Evolutionary conservation across 2,329 filamentous ascomycete species (phyloP).

Genomic region (Ophiocordyceps australis): DNA sequence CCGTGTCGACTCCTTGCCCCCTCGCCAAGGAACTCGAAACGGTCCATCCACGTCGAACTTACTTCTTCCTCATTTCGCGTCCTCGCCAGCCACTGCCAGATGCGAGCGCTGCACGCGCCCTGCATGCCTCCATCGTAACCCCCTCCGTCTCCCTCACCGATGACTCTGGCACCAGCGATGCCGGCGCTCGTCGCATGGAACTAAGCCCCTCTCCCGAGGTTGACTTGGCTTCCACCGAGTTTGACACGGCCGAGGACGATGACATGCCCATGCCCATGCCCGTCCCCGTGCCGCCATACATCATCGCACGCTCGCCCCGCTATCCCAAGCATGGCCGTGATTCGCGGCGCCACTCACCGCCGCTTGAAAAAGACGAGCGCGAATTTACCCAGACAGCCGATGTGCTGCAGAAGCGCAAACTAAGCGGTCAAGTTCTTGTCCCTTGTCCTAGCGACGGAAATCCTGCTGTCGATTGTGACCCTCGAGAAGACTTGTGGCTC

Average conservation of each 20-base stretch:
- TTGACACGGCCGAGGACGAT: conserved; percentile 56
- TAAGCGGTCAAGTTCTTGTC: conserved; percentile 21
- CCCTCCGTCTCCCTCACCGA: conserved; percentile 56
- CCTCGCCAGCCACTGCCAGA: conserved; percentile 64
- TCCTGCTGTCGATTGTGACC: conserved; percentile 13
- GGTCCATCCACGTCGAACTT: conserved; percentile 83
- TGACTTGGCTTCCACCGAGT: conserved; percentile 72
- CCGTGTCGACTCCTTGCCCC: conserved; percentile 61
- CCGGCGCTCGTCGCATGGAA: conserved; percentile 48
- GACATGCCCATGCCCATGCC: conserved; percentile 37
- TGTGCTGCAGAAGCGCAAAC: conserved; percentile 52
- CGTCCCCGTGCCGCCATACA: conserved; percentile 48
- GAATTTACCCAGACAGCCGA: conserved; percentile 95
- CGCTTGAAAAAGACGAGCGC: conserved; percentile 83
- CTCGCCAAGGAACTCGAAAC: conserved; percentile 84
- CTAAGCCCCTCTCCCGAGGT: conserved; percentile 86
- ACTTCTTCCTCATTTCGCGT: conserved; percentile 88
- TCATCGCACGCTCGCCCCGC: conserved; percentile 23
- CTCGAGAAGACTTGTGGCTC: conserved; percentile 33
- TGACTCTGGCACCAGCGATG: conserved; percentile 45
- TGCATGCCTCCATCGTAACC: conserved; percentile 44
- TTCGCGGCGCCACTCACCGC: conserved; percentile 60
- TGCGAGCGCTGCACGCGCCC: conserved; percentile 11
- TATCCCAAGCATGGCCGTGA: conserved; percentile 18
- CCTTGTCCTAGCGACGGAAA: conserved; percentile 12